phyloP scores from a whole-genome alignment of 2,329 filamentous ascomycete genomes.

The Colletotrichum plurivorum region DNA sequence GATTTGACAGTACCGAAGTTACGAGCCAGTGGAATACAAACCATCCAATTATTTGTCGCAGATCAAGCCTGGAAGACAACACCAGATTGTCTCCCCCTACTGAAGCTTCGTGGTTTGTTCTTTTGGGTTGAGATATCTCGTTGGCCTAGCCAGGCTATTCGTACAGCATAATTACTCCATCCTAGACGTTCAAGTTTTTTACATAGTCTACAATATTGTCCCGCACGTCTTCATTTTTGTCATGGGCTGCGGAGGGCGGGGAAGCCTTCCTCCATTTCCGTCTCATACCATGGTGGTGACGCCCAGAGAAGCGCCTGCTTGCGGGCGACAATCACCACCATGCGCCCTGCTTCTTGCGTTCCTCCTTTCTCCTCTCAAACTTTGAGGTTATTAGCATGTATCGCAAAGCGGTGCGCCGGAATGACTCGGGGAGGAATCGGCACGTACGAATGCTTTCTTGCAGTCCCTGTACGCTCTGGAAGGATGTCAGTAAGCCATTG shows the following conservation, averaged over 20 bases:
- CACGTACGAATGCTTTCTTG: constrained; percentile 90
- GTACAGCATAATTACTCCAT: constrained; percentile 21
- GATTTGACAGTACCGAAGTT: no score
- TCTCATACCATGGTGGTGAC: no score
- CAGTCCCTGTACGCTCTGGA: constrained; percentile 91
- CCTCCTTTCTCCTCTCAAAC: constrained; percentile 48
- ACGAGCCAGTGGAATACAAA: neutral
- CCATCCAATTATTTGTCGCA: no score
- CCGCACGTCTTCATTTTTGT: neutral
- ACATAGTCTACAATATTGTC: constrained; percentile 28
- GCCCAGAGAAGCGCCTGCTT: no score
- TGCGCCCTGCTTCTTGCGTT: constrained; percentile 44
- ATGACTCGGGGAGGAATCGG: neutral
- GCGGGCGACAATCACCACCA: constrained; percentile 37
- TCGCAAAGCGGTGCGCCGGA: neutral
- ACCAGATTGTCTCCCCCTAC: neutral
- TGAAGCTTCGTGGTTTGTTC: neutral
- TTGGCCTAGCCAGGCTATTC: constrained; percentile 13
- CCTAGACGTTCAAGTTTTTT: constrained; percentile 14
- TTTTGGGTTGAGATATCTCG: neutral
- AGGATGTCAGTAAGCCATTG: constrained; percentile 16
- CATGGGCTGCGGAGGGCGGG: neutral
- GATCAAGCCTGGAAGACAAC: no score
- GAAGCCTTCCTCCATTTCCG: no score
- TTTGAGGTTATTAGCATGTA: constrained; percentile 28